Evolutionary conservation across 108 stramenopile genomes (phyloP).

Genomic region (Cyclotella baltica): DNA sequence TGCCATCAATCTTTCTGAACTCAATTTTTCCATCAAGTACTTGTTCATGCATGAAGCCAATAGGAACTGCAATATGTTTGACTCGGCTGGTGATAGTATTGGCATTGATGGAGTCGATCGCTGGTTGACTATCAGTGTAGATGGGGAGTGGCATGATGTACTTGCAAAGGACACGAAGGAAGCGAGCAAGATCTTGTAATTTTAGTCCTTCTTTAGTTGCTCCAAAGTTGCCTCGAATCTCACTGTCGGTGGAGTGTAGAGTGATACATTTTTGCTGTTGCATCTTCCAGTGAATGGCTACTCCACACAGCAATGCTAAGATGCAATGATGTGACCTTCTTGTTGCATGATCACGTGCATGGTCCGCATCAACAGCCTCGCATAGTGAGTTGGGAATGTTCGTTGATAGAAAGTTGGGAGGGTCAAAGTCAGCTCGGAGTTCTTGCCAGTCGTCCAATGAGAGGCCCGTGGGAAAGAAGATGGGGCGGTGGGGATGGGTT

Average conservation of each 20-base stretch:
- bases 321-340: constrained; percentile 4
- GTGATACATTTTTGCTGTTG: constrained; percentile 5
- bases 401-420: neutral
- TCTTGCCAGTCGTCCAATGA: neutral
- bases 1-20: too few relatives aligned
- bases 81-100: too few relatives aligned
- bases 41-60: too few relatives aligned
- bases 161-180: neutral
- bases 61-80: too few relatives aligned
- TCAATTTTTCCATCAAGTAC: too few relatives aligned
- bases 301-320: neutral
- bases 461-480: constrained; percentile 11
- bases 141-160: neutral
- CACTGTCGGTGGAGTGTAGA: constrained; percentile 6
- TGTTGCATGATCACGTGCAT: constrained; percentile 13
- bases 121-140: constrained; percentile 1
- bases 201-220: neutral
- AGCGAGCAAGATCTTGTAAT: neutral
- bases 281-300: constrained; percentile 6
- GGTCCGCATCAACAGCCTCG: constrained; percentile 9
- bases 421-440: constrained; percentile 5
- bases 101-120: too few relatives aligned
- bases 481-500: constrained; percentile 25
- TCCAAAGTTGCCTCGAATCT: neutral
- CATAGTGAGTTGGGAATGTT: neutral